These are phyloP conservation scores for Penicillium frequentans DNA, from an alignment of 2,329 filamentous ascomycete genomes.

Conservation along the genomic window DNA sequence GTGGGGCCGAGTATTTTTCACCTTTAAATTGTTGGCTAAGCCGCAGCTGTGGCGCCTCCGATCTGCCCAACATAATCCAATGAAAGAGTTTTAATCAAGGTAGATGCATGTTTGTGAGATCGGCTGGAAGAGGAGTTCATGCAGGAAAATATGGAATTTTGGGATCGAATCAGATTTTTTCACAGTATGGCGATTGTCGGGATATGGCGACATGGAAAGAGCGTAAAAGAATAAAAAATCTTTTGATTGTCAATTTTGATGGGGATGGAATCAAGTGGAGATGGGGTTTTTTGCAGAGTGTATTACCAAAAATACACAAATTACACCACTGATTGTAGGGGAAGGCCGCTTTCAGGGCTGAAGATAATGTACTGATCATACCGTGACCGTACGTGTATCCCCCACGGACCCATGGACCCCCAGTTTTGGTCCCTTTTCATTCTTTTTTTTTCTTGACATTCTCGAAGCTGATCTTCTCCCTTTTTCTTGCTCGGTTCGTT, in stretches of 20 bases:
- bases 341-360: background rate
- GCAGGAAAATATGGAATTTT: background rate
- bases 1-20: constrained; percentile 13
- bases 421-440: constrained; percentile 9
- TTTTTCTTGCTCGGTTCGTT: background rate
- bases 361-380: background rate
- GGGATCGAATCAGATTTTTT: background rate
- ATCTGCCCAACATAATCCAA: background rate
- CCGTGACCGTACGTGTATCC: background rate
- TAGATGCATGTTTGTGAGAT: background rate
- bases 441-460: constrained; percentile 4
- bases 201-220: background rate
- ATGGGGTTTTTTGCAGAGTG: background rate
- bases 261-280: background rate
- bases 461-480: background rate
- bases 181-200: background rate
- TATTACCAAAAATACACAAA: background rate
- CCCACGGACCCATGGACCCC: background rate
- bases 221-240: background rate
- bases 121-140: background rate
- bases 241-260: background rate
- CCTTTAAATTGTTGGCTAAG: constrained; percentile 2
- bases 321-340: background rate
- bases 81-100: background rate
- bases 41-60: background rate